Evolutionary conservation across 805 yeast genomes (phyloP), one percentile per base, ranked within the genome.

Genomic region (Wickerhamomyces bovis): DNA sequence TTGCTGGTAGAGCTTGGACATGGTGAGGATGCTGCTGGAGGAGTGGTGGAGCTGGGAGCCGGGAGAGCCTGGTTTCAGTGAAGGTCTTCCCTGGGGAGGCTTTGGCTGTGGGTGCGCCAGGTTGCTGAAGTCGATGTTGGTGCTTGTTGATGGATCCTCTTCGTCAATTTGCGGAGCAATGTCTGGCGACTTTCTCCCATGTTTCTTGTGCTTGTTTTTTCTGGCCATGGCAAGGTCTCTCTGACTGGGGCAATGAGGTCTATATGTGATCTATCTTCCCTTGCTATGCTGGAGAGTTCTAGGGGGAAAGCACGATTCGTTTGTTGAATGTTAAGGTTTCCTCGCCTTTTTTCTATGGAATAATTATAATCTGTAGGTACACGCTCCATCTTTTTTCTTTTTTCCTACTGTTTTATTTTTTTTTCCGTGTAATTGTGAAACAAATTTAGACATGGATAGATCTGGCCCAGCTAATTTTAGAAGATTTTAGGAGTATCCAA

Each of bases 1-100:
- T 33, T 26, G 42, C 18, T 41, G 53, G 43, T 58, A 55, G 26
- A 60, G 25, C 43, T 52, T 57, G 6, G 62, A 60, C 39, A 60
- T 44, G 15, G 62, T 58, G 44, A 55, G 48, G 7, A 60, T 57
- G n/a, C 39, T 36, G 16, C 23, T 19, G 25, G 21, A n/a, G 6
- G 39, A 36, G 13, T 20, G 15, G 10, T 36, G 39, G 15, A 36
- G 36, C 20, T 33, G 39, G 11, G 25, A 12, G 11, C 10, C 9
- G 8, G 39, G 39, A 10, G 39, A 36, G 11, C 16, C 19, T 5
- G 39, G 39, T 19, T 25, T 36, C 4, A 36, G 13, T 3, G 22
- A 36, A 16, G 39, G 39, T 13, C 39, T 36, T 2, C 15, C 4
- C 8, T 33, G 18, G 2, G 20, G 20, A 8, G 11, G 20, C 16